Evolutionary conservation across 805 yeast species (phyloP).

Genomic region (Priceomyces carsonii): DNA sequence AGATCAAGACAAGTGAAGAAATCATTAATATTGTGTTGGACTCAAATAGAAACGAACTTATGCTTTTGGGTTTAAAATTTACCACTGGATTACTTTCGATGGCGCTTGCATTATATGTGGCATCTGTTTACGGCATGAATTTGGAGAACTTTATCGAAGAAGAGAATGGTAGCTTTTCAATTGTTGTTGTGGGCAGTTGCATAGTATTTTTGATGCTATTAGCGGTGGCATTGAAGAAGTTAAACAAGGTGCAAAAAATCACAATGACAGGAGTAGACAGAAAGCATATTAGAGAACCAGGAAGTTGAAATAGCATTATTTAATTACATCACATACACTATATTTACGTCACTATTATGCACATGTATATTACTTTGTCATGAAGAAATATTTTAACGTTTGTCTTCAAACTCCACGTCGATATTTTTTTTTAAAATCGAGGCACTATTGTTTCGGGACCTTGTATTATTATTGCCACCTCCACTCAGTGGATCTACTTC

Average conservation of each 20-base stretch:
- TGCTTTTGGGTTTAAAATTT: constrained; percentile 82
- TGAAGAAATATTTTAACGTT: no score
- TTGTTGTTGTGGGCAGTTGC: constrained; percentile 44
- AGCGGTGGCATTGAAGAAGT: constrained; percentile 51
- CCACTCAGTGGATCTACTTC: constrained; percentile 5
- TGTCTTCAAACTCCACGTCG: constrained; percentile 28
- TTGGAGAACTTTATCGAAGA: constrained; percentile 91
- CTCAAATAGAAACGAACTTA: constrained; percentile 88
- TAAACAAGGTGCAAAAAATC: constrained; percentile 68
- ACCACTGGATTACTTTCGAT: constrained; percentile 81
- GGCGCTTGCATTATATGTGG: constrained; percentile 77
- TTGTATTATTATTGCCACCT: constrained; percentile 3
- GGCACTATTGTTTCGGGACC: constrained; percentile 20
- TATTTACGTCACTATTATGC: no score
- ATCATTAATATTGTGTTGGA: constrained; percentile 91
- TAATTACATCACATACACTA: no score
- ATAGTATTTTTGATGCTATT: constrained; percentile 48
- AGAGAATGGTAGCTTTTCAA: constrained; percentile 63
- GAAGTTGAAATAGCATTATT: no score
- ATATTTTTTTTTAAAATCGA: constrained; percentile 24
- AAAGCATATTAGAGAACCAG: constrained; percentile 5
- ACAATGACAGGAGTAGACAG: constrained; percentile 55
- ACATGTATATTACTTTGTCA: no score
- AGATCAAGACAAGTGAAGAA: constrained; percentile 91
- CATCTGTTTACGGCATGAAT: constrained; percentile 95